Evolutionary conservation across 1,284 basidiomycete genomes (phyloP), one percentile per base, ranked within the genome.

Genomic region (Microbotryum intermedium): DNA sequence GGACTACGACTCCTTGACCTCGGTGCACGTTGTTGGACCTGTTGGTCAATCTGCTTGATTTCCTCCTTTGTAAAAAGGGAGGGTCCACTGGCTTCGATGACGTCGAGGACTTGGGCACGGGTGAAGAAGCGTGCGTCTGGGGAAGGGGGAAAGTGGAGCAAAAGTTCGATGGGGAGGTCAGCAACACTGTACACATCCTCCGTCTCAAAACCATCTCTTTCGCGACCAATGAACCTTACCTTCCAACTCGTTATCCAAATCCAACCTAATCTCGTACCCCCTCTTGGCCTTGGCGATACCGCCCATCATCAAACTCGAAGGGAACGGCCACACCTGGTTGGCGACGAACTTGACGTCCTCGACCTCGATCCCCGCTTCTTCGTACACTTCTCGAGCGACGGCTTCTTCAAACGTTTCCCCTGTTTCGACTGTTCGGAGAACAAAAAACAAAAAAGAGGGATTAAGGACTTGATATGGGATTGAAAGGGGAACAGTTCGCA

Each of bases 371-470:
- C 94, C 94, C 0, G 90, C 88, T 75, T 97, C 94, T 74, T 97
- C 94, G 82, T 90, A 87, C 69, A 95, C 87, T 75, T 97, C 94
- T 34, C 94, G 81, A 62, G 84, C 81, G 20, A 97, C 92, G 1
- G 92, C 87, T 69, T 97, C 93, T 75, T 98, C 94, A 66, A 97
- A 87, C 0, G 86, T 84, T 75, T 95, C 92, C n/a, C 87, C 91
- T 3, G 90, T 88, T 73, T 95, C 91, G 57, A 72, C 34, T 39
- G 34, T 39, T 11, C 34, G 34, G 34, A n/a, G n/a, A n/a, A n/a
- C n/a, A n/a, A n/a, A 44, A 66, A 61, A 26, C 10, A 2, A 6
- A 34, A 8, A 11, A 34, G 9, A 34, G 34, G 18, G 16, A 6
- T 39, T 16, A 39, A 16, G 10, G 16, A 53, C 59, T 25, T 50